Base-by-base conservation (phyloP, 495 filamentous ascomycete species). In the Pseudevernia furfuracea region DNA sequence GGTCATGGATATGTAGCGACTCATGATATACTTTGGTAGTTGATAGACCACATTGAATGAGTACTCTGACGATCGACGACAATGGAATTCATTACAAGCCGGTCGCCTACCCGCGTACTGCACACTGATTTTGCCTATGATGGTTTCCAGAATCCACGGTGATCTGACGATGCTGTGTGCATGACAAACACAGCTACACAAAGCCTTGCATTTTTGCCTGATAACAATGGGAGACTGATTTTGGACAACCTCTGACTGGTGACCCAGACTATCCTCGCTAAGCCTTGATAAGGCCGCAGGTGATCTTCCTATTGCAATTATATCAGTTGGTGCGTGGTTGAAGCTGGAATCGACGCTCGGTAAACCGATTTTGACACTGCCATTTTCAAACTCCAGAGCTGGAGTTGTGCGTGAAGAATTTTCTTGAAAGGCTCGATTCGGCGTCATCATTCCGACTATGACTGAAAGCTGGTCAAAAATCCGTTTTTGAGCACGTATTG, bases 131-230 rank as follows among this genome's bases (percentile, higher is more conserved):
- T 56, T 38, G 43, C 66, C 66, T 1, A 67, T 12, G 9, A 64
- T 11, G 25, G 43, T 28, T n/a, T 38, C 60, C 21, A 67, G 36
- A 15, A 39, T 8, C 56, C 61, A 61, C 15, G 66, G 66, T 10
- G 48, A 63, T 44, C 23, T 57, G 46, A 64, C 14, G 11, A 12
- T 60, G n/a, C 23, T 55, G 19, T 28, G 34, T 4, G 34, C 32
- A 59, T 67, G 66, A 23, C 66, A 67, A 14, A 21, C 9, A 59
- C 66, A 67, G 48, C 66, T 67, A 46, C 66, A 67, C 61, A 61
- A 67, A 15, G 38, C 46, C 17, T 36, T 21, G 41, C 66, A 67
- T 59, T 46, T 2, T 46, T 58, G 2, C 38, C 2, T 41, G 12
- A 15, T 15, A 9, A 14, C 8, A 41, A 2, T 14, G 38, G 6